Conservation (phyloP, 805 yeast species). For the Suhomyces pyralidae region DNA sequence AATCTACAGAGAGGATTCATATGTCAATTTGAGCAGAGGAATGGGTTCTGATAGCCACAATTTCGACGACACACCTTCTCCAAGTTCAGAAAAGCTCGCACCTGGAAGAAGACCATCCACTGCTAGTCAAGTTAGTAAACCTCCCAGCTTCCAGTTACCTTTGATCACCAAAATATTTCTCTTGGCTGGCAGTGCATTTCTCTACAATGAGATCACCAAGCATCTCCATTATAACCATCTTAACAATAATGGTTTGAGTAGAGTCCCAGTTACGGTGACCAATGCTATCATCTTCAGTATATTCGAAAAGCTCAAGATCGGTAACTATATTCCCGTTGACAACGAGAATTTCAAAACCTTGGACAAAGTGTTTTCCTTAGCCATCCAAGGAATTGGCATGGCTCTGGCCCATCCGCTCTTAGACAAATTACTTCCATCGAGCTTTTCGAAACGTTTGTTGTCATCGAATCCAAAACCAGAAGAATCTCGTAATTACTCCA, state of each 20-base stretch:
- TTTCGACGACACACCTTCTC: neutral
- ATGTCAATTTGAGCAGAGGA: constrained; percentile 31
- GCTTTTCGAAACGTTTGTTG: constrained; percentile 30
- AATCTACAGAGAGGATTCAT: constrained; percentile 46
- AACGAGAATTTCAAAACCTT: constrained; percentile 2
- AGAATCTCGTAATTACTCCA: constrained; percentile 20
- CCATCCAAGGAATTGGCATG: constrained; percentile 56
- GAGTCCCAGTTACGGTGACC: constrained; percentile 11
- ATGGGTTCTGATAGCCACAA: constrained; percentile 9
- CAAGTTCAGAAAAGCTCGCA: neutral
- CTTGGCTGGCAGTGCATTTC: constrained; percentile 46
- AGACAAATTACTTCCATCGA: constrained; percentile 31
- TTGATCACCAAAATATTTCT: constrained; percentile 18
- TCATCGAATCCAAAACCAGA: constrained; percentile 39
- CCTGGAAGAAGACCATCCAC: neutral
- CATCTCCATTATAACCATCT: constrained; percentile 52
- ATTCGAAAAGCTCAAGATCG: constrained; percentile 12
- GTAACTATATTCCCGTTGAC: constrained; percentile 6
- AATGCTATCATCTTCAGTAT: constrained; percentile 12
- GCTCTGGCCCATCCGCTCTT: constrained; percentile 52
- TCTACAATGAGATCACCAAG: constrained; percentile 51
- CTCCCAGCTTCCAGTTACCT: constrained; percentile 4
- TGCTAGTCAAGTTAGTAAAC: neutral
- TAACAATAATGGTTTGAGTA: constrained; percentile 27
- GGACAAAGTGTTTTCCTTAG: constrained; percentile 22